phyloP scores from a whole-genome alignment of 2,329 filamentous ascomycete genomes.

The Trematosphaeria pertusa region DNA sequence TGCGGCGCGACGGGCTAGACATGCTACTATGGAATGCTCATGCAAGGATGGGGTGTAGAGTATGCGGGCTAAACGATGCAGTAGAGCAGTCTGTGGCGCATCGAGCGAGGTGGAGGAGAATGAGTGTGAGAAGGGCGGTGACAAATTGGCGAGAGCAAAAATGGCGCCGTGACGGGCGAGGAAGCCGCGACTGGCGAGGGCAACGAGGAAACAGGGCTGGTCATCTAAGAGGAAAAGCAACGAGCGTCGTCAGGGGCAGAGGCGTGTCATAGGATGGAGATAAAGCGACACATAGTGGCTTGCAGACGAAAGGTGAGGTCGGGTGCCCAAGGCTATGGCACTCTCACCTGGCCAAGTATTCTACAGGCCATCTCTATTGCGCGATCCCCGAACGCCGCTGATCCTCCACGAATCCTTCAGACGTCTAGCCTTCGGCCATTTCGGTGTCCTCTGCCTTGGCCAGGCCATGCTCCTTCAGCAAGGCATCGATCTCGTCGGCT shows the following conservation, averaged over 20 bases:
- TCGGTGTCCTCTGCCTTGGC: constrained; percentile 67
- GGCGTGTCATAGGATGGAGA: neutral
- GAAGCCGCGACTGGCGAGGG: constrained; percentile 6
- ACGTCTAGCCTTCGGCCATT: constrained; percentile 42
- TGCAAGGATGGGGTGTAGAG: constrained; percentile 19
- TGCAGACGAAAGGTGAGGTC: constrained; percentile 36
- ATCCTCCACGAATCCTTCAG: constrained; percentile 26
- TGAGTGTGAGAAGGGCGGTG: constrained; percentile 1
- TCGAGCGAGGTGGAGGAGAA: constrained; percentile 13
- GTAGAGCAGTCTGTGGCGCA: constrained; percentile 17
- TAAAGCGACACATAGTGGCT: constrained; percentile 1
- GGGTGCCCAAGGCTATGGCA: constrained; percentile 31
- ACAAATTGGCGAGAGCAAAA: neutral
- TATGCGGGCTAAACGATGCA: constrained; percentile 29
- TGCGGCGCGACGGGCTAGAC: constrained; percentile 28
- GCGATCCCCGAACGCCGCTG: constrained; percentile 29
- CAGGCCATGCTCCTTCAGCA: constrained; percentile 94
- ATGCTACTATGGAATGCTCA: constrained; percentile 31
- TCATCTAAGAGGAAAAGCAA: neutral
- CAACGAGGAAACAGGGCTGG: neutral
- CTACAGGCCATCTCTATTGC: constrained; percentile 41
- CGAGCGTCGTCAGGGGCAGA: too few relatives aligned
- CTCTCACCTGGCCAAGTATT: constrained; percentile 41
- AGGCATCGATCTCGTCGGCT: constrained; percentile 91
- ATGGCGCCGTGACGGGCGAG: neutral